Percentiles rank a stretch among this genome's conserved stretches.
These are phyloP conservation scores for Colletotrichum sp. DNA, from an alignment of 2,329 filamentous ascomycete genomes.

Conservation along the genomic window DNA sequence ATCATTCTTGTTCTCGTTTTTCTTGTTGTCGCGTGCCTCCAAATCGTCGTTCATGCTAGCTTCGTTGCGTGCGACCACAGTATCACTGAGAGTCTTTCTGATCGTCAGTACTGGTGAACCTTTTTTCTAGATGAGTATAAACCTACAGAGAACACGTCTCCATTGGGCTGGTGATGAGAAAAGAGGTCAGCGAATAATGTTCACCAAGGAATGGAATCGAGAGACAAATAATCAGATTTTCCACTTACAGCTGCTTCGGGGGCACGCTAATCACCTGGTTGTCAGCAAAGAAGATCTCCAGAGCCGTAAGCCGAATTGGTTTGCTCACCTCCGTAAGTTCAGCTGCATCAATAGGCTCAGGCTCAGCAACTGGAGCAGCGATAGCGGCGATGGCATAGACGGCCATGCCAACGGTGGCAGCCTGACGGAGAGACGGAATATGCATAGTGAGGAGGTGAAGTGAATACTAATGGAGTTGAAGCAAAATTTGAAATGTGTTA, in stretches of 20 bases:
- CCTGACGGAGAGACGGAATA: background rate
- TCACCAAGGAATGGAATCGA: background rate
- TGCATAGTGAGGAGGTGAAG: background rate
- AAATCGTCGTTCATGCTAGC: background rate
- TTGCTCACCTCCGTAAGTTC: background rate
- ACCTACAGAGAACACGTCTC: background rate
- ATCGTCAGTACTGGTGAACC: background rate
- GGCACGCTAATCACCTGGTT: background rate
- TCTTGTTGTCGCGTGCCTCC: background rate
- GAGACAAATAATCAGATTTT: background rate
- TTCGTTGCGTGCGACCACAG: background rate
- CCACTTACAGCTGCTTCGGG: constrained; percentile 3
- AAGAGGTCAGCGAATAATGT: background rate
- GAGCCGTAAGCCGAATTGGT: background rate
- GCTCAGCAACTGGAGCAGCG: background rate
- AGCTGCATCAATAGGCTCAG: background rate
- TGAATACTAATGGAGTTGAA: background rate
- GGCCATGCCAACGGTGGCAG: constrained; percentile 3
- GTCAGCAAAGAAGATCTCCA: background rate
- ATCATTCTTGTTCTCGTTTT: background rate
- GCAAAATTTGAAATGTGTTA: background rate
- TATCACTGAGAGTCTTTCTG: background rate
- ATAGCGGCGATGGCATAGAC: background rate
- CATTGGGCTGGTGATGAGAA: background rate
- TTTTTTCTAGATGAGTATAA: background rate